phyloP scores from a whole-genome alignment of 257 asterid genomes.

The Solanum sejunctum region DNA sequence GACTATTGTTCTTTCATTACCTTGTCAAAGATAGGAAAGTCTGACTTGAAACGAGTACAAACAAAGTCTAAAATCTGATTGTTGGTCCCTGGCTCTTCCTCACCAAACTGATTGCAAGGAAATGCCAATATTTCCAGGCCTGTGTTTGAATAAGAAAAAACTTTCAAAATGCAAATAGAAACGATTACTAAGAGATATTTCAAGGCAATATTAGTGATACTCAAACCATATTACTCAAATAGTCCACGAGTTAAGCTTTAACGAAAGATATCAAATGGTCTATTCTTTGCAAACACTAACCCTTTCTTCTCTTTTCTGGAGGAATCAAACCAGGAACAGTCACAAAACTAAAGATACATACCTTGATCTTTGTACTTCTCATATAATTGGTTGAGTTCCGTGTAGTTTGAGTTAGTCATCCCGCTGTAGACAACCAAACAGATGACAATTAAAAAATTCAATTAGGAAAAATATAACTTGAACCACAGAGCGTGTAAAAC shows the following conservation, averaged over 20 bases:
- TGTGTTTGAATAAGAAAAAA: background rate
- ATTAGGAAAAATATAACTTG: background rate
- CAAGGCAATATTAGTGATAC: background rate
- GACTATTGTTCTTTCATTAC: slow-evolving; percentile 10
- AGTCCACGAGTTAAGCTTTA: background rate
- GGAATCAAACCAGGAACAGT: background rate
- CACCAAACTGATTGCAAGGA: slow-evolving; percentile 90
- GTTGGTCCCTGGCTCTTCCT: slow-evolving; percentile 75
- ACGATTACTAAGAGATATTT: background rate
- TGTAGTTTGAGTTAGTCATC: slow-evolving; percentile 80
- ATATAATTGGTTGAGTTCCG: slow-evolving; percentile 60
- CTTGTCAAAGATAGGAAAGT: slow-evolving; percentile 65
- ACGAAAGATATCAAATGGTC: background rate
- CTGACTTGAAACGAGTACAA: slow-evolving; percentile 64
- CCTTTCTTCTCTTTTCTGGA: background rate
- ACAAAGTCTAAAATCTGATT: slow-evolving; percentile 59
- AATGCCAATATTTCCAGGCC: slow-evolving; percentile 83
- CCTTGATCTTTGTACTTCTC: slow-evolving; percentile 59
- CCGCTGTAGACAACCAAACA: slow-evolving; percentile 38
- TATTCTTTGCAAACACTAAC: background rate
- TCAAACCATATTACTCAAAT: background rate
- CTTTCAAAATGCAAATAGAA: background rate
- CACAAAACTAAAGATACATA: slow-evolving; percentile 1
- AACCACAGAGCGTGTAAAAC: background rate
- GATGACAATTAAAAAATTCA: background rate